Evolutionary conservation across 345 rosid species (phyloP).

Genomic region (Murraya koenigii): DNA sequence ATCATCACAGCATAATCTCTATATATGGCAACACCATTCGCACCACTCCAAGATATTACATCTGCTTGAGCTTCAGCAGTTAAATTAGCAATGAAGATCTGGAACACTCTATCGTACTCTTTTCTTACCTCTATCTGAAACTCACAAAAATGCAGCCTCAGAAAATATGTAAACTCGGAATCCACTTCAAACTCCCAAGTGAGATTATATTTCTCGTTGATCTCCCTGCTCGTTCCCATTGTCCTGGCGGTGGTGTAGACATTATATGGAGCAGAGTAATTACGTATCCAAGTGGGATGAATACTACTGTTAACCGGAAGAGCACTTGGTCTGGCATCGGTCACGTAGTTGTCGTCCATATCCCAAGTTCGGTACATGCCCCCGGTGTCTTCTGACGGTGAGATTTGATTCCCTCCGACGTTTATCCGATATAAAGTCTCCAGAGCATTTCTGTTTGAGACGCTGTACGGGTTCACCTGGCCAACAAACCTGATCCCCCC

Average conservation of each 20-base stretch:
- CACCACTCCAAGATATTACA: slow-evolving; percentile 15
- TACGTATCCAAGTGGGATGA: not conserved
- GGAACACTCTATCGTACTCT: slow-evolving; percentile 6
- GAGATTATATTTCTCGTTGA: slow-evolving; percentile 20
- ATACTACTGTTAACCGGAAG: rapidly evolving
- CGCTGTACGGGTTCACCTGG: not conserved
- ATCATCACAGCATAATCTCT: slow-evolving; percentile 23
- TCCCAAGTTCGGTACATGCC: slow-evolving; percentile 41
- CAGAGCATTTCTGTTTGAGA: slow-evolving; percentile 1
- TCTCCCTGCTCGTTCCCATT: slow-evolving; percentile 21
- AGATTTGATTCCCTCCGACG: not conserved
- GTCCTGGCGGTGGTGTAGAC: slow-evolving; percentile 31
- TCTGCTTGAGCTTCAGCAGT: slow-evolving; percentile 11
- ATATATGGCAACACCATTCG: slow-evolving; percentile 19
- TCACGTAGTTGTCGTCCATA: not conserved
- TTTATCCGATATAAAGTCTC: slow-evolving; percentile 33
- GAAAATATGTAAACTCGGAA: slow-evolving; percentile 32
- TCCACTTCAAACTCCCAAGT: slow-evolving; percentile 49
- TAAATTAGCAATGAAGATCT: slow-evolving; percentile 23
- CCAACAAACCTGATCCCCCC: not conserved
- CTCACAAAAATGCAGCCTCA: slow-evolving; percentile 61
- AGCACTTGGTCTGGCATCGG: not conserved
- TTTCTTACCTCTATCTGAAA: slow-evolving; percentile 9
- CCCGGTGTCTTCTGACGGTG: not conserved
- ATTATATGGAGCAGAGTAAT: slow-evolving; percentile 27